These are phyloP conservation scores for Cronartium ribicola DNA, from an alignment of 1,284 basidiomycete genomes.

Conservation along the genomic window DNA sequence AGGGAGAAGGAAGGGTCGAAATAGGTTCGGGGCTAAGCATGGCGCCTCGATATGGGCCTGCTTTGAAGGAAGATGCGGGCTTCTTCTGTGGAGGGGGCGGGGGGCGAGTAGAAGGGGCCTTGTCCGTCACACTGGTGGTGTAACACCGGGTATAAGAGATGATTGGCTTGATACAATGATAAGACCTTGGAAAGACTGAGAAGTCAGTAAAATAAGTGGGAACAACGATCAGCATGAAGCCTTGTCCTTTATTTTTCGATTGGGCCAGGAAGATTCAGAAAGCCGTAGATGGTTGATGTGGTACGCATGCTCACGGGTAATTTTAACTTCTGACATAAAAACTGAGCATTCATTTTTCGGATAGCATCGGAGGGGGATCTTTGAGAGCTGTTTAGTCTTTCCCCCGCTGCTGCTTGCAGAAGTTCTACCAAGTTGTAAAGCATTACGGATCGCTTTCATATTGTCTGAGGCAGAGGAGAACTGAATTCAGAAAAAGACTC, in stretches of 20 bases:
- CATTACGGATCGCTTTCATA: conserved; percentile 1
- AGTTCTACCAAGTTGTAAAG: conserved; percentile 5
- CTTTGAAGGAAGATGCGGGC: conserved; percentile 20
- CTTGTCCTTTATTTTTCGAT: background rate
- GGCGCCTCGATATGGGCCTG: conserved; percentile 26
- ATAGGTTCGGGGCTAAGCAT: conserved; percentile 6
- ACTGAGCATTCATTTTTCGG: background rate
- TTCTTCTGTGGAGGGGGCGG: conserved; percentile 1
- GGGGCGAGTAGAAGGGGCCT: background rate
- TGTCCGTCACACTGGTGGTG: background rate
- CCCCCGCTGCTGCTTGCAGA: background rate
- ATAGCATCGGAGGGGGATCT: background rate
- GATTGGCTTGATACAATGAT: background rate
- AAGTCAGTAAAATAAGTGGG: background rate
- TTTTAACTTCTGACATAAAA: background rate
- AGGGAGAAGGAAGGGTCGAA: background rate
- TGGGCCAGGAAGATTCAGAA: too few species aligned
- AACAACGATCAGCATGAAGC: background rate
- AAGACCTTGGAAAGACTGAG: background rate
- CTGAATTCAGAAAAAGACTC: too few species aligned
- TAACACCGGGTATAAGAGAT: background rate
- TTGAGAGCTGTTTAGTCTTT: background rate
- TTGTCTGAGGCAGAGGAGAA: background rate
- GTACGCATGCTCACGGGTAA: too few species aligned
- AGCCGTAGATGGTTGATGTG: too few species aligned